phyloP scores from a whole-genome alignment of 1,139 yeast genomes.

The Taiozyma sp. region DNA sequence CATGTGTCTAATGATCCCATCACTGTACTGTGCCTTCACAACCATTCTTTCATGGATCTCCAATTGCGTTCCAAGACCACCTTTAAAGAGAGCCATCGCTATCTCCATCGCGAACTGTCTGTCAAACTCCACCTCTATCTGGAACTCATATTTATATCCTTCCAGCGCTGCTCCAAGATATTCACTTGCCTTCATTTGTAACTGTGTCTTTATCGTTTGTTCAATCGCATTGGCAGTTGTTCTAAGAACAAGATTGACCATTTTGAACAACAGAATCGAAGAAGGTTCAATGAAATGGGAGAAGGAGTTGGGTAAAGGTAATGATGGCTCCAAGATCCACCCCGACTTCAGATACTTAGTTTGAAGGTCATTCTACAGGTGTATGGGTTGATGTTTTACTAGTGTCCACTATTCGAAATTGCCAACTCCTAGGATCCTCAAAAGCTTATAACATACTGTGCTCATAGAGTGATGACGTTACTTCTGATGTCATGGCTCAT shows the following conservation, averaged over 20 bases:
- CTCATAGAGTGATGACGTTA: too few relatives aligned
- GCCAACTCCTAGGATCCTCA: not conserved
- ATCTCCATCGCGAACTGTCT: constrained; percentile 47
- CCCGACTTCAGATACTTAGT: constrained; percentile 36
- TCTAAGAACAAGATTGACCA: constrained; percentile 34
- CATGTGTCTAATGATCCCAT: constrained; percentile 57
- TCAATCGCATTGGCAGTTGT: constrained; percentile 37
- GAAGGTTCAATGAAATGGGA: constrained; percentile 48
- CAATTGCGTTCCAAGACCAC: constrained; percentile 33
- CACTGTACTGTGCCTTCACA: constrained; percentile 51
- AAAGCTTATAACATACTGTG: too few relatives aligned
- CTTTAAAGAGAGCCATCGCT: constrained; percentile 48
- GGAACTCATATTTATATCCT: constrained; percentile 49
- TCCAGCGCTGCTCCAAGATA: constrained; percentile 38
- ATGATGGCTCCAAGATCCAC: constrained; percentile 38
- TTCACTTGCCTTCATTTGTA: constrained; percentile 41
- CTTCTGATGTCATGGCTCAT: too few relatives aligned
- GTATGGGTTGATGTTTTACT: too few relatives aligned
- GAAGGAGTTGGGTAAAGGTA: constrained; percentile 37
- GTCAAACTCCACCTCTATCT: constrained; percentile 47
- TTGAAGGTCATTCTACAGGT: not conserved
- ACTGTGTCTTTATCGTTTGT: constrained; percentile 40
- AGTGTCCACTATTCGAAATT: not conserved
- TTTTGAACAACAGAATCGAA: constrained; percentile 38
- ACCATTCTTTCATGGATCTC: constrained; percentile 45